Evolutionary conservation across 2,329 filamentous ascomycete species (phyloP), one percentile per base, ranked within the genome.

Genomic region (Penicillium sp.): DNA sequence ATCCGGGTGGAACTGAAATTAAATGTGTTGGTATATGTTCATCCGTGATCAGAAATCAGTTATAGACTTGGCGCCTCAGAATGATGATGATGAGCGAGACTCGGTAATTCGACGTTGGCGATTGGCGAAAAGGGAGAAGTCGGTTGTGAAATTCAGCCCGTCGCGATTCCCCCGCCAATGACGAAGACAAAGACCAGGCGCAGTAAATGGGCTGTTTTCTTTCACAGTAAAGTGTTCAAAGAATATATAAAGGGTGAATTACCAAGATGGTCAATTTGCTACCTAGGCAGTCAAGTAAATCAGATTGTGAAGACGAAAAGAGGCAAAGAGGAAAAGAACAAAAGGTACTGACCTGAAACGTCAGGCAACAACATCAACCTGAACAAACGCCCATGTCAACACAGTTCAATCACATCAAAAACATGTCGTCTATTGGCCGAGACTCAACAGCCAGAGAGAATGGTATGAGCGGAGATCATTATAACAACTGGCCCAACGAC

Each of bases 401-500:
- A 39, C 46, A 38, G 18, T 32, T 45, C 27, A 7, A 41, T 44
- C 38, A 39, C 31, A 39, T 29, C 15, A 6, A 4, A 27, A 44
- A 18, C 9, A 60, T 62, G 59, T 16, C 55, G 46, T 48, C 47
- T 2, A 21, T 50, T n/a, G n/a, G 16, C 0, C n/a, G 18, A 15
- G 27, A 40, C 0, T 29, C 46, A 15, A 21, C 32, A 32, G 37
- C 35, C 6, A 34, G 40, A 18, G 21, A 38, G 9, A 48, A 27
- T 53, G 9, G 18, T 32, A 50, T 44, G n/a, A 32, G 37, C 9
- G 37, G 50, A 10, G 47, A 50, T 15, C 59, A 66, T 31, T 75
- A 68, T 62, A 73, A 78, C 29, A 72, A 80, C 54, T 82, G 80
- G 80, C 80, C 80, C 3, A 82, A 82, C 57, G 73, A 77, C 18